These are phyloP conservation scores for Xylaria acuta DNA, from an alignment of 495 filamentous ascomycete genomes.

Conservation along the genomic window DNA sequence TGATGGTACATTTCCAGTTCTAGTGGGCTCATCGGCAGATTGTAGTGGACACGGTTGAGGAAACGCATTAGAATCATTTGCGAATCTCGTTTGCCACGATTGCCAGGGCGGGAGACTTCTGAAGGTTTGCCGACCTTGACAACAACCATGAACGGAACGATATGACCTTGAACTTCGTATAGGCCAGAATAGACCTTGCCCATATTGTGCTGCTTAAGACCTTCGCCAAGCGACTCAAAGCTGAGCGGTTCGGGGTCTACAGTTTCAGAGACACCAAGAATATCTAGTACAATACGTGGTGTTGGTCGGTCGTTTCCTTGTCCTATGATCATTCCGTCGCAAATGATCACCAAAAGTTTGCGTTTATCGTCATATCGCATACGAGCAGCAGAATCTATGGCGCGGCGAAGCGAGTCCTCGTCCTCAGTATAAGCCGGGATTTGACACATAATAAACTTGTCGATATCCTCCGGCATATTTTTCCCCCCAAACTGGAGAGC, in stretches of 20 bases:
- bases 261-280: conserved; percentile 89
- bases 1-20: conserved; percentile 99
- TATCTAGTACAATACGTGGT: conserved; percentile 94
- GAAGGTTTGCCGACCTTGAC: conserved; percentile 98
- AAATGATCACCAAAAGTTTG: conserved; percentile 91
- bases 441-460: conserved; percentile 98
- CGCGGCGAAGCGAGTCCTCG: conserved; percentile 94
- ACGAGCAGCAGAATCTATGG: conserved; percentile 93
- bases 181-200: conserved; percentile 97
- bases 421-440: conserved; percentile 98
- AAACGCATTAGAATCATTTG: conserved; percentile 99
- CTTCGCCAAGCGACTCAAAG: conserved; percentile 96
- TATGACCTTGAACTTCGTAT: conserved; percentile 97
- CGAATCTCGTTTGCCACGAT: conserved; percentile 98
- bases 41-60: conserved; percentile 97
- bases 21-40: conserved; percentile 91
- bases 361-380: conserved; percentile 99
- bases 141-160: conserved; percentile 95
- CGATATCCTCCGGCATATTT: conserved; percentile 90
- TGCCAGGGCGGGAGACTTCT: conserved; percentile 94
- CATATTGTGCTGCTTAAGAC: conserved; percentile 98
- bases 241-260: conserved; percentile 97
- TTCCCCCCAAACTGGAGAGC: conserved; percentile 93
- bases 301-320: conserved; percentile 97
- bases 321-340: conserved; percentile 99